phyloP scores from a whole-genome alignment of 2,329 filamentous ascomycete species.

The Cordyceps pruinosa region DNA sequence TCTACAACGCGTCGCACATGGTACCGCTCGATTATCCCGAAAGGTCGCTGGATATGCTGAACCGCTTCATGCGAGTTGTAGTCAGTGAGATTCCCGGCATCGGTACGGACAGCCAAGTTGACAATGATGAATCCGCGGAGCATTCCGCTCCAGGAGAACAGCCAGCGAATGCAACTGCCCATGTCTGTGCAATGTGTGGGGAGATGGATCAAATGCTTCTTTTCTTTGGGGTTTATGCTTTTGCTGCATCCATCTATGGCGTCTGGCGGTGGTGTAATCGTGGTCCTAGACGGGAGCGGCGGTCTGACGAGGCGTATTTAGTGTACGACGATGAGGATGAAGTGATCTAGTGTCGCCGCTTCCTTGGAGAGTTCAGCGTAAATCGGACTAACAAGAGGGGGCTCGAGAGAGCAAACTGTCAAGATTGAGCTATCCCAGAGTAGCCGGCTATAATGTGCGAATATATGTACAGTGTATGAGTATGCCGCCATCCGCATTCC shows the following conservation, averaged over 20 bases:
- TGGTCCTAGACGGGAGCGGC: background rate
- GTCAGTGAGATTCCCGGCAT: no score
- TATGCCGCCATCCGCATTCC: background rate
- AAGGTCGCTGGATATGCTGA: background rate
- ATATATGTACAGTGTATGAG: constrained; percentile 4
- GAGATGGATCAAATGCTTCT: background rate
- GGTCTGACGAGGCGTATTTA: no score
- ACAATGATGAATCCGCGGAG: background rate
- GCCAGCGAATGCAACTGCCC: background rate
- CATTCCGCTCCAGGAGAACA: background rate
- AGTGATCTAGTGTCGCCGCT: no score
- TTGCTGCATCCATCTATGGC: background rate
- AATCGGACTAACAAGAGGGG: background rate
- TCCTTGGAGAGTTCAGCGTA: no score
- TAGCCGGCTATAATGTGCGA: background rate
- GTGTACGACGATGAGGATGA: background rate
- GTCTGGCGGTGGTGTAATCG: background rate
- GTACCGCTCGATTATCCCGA: background rate
- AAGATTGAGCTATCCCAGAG: background rate
- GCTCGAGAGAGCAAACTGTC: background rate
- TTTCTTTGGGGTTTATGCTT: background rate
- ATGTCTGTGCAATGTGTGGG: background rate
- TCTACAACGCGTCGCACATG: background rate
- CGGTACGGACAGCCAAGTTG: background rate
- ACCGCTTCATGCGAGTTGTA: background rate